phyloP scores from a whole-genome alignment of 2,329 filamentous ascomycete genomes.

The Madurella fahalii region DNA sequence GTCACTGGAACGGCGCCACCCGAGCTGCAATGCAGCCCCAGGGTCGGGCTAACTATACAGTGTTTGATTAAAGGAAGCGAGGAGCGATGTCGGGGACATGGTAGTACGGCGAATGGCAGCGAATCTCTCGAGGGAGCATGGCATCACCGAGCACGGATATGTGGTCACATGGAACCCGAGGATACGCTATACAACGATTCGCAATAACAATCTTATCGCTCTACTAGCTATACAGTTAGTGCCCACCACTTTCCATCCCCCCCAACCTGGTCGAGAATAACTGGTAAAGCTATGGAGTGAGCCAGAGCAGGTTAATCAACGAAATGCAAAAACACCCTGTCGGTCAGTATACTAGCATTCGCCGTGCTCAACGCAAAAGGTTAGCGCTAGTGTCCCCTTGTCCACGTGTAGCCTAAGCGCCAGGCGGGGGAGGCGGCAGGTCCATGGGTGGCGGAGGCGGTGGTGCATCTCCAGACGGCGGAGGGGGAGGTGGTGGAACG shows the following conservation, averaged over 20 bases:
- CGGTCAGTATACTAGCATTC: slow-evolving; percentile 26
- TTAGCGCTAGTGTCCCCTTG: slow-evolving; percentile 5
- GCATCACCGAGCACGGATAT: neutral
- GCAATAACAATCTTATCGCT: slow-evolving; percentile 6
- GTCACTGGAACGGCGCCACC: neutral
- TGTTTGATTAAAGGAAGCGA: too few species aligned
- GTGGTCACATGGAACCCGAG: neutral
- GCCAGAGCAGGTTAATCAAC: slow-evolving; percentile 12
- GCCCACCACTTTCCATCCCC: neutral
- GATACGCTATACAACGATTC: neutral
- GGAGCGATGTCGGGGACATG: too few species aligned
- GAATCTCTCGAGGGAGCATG: neutral
- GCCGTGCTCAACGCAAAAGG: slow-evolving; percentile 4
- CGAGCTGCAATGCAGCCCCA: neutral
- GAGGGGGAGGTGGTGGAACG: slow-evolving; percentile 30
- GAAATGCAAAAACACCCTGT: slow-evolving; percentile 16
- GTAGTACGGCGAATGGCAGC: neutral
- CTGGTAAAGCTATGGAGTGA: slow-evolving; percentile 9
- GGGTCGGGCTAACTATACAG: neutral
- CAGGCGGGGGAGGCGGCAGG: slow-evolving; percentile 34
- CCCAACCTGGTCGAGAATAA: neutral
- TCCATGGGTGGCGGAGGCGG: slow-evolving; percentile 36
- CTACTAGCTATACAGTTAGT: slow-evolving; percentile 23
- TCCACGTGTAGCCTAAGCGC: slow-evolving; percentile 29
- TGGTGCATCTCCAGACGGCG: slow-evolving; percentile 33